These are phyloP conservation scores for Starmerella floris DNA, from an alignment of 805 yeast species.

Conservation along the genomic window DNA sequence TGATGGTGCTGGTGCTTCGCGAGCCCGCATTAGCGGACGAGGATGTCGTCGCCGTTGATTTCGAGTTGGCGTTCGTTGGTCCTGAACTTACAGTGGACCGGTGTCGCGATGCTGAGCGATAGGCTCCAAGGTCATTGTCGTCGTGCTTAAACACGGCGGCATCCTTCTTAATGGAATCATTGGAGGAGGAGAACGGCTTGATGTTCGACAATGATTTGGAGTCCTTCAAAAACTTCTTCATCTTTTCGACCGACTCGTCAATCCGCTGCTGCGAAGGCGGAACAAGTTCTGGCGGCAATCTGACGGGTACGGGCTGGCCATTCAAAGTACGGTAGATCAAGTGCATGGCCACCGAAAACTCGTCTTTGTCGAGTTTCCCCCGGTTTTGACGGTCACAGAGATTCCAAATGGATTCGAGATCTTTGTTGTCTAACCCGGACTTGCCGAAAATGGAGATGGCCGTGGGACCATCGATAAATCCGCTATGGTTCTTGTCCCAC, in stretches of 20 bases:
- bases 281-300: constrained; percentile 74
- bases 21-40: not conserved
- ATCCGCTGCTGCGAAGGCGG: constrained; percentile 75
- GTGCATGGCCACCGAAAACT: constrained; percentile 95
- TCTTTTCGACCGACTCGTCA: constrained; percentile 53
- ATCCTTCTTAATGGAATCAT: constrained; percentile 25
- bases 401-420: constrained; percentile 83
- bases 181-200: constrained; percentile 6
- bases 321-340: constrained; percentile 79
- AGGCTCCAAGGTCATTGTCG: constrained; percentile 55
- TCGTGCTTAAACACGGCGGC: constrained; percentile 49
- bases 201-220: constrained; percentile 26
- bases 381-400: constrained; percentile 69
- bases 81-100: constrained; percentile 23
- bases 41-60: not conserved
- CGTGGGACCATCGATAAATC: constrained; percentile 61
- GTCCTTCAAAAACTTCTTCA: constrained; percentile 46
- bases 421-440: constrained; percentile 75
- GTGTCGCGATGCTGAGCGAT: constrained; percentile 50
- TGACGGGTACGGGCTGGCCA: constrained; percentile 70
- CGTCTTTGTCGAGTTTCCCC: constrained; percentile 76
- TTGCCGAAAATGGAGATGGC: constrained; percentile 82
- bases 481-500: constrained; percentile 61
- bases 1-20: constrained; percentile 24
- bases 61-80: not conserved